Conservation (phyloP, 371 early-diverging fungal genomes). For the Apophysomyces trapeziformis region DNA sequence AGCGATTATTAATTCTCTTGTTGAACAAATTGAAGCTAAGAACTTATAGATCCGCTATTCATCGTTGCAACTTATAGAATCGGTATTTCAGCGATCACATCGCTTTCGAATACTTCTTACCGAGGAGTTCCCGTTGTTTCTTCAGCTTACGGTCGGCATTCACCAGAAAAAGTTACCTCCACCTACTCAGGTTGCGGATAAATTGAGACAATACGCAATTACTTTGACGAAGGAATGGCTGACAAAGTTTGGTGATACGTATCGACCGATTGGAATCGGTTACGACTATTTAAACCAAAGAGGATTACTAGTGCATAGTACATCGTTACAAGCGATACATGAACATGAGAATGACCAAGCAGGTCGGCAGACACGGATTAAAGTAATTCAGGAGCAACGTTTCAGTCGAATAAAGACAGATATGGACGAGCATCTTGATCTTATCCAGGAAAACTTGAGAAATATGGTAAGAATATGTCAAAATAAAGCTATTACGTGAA, state of each 20-base stretch:
- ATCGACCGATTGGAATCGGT: constrained; percentile 55
- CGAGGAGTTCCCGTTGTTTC: constrained; percentile 58
- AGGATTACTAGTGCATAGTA: constrained; percentile 18
- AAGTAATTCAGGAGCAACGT: constrained; percentile 44
- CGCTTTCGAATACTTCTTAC: constrained; percentile 59
- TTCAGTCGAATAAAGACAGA: constrained; percentile 45
- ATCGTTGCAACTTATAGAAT: constrained; percentile 62
- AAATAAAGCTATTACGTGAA: neutral
- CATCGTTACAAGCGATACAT: constrained; percentile 26
- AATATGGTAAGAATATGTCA: constrained; percentile 43
- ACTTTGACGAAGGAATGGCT: constrained; percentile 64
- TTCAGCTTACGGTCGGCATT: constrained; percentile 63
- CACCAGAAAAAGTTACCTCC: constrained; percentile 61
- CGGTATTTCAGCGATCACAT: constrained; percentile 71
- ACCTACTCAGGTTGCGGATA: constrained; percentile 55
- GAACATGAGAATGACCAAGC: constrained; percentile 21
- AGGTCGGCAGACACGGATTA: constrained; percentile 23
- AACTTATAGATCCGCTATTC: constrained; percentile 66
- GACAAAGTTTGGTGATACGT: constrained; percentile 56
- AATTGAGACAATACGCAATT: constrained; percentile 55
- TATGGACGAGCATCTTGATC: constrained; percentile 45
- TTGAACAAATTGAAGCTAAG: neutral
- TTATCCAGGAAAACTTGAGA: constrained; percentile 56
- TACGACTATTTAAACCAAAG: constrained; percentile 57
- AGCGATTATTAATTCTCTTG: constrained; percentile 5